Evolutionary conservation across 805 yeast species (phyloP).

Genomic region (Suhomyces vadensis): DNA sequence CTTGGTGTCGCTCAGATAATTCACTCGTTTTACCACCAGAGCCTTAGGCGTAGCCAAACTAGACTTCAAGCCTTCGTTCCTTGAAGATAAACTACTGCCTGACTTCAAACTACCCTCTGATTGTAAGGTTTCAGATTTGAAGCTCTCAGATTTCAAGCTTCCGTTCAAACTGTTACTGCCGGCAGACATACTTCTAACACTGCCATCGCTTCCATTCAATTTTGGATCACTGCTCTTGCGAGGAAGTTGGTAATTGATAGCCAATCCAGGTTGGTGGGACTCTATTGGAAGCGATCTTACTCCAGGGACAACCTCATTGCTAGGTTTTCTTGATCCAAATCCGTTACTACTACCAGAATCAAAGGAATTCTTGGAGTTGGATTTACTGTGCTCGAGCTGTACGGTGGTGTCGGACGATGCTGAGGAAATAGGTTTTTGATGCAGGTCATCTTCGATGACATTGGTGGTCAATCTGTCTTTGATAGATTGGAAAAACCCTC

Average conservation of each 20-base stretch:
- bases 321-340: background rate
- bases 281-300: constrained; percentile 6
- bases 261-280: constrained; percentile 3
- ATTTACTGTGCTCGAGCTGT: constrained; percentile 5
- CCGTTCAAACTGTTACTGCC: background rate
- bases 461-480: constrained; percentile 27
- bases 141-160: constrained; percentile 1
- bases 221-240: background rate
- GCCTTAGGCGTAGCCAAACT: constrained; percentile 10
- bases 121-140: background rate
- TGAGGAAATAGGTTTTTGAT: constrained; percentile 9
- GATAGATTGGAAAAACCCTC: constrained; percentile 37
- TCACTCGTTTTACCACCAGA: constrained; percentile 10
- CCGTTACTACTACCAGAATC: background rate
- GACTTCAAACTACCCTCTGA: background rate
- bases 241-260: background rate
- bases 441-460: constrained; percentile 6
- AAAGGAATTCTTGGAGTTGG: background rate
- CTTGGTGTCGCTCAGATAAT: constrained; percentile 9
- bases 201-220: background rate
- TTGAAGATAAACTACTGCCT: background rate
- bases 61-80: constrained; percentile 6
- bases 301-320: constrained; percentile 4
- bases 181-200: constrained; percentile 2
- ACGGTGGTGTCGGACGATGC: constrained; percentile 13